Base-by-base conservation (phyloP, 2,329 filamentous ascomycete genomes). In the Alternaria sp. region DNA sequence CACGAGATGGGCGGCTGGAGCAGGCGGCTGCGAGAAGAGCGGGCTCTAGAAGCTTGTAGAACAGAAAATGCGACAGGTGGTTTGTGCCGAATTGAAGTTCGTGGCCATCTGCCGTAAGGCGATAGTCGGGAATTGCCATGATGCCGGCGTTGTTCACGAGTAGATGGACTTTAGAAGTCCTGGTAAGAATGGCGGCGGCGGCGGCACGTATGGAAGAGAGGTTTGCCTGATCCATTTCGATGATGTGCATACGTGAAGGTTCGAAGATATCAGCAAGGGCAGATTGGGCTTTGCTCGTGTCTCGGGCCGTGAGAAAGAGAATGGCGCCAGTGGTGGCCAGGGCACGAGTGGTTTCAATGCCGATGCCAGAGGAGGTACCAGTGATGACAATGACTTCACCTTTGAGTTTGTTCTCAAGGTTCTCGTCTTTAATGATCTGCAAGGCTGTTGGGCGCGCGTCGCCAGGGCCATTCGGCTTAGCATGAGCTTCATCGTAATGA, bases 141-240 rank as follows among this genome's bases (percentile, higher is more conserved):
- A 87, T 79, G 6, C 80, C 83, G 1, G 80, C 83, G 67, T 85
- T 85, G 70, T 74, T 79, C 60, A 85, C 75, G 15, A 86, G 68
- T 25, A 81, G 62, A 64, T 81, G 74, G 11, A 81, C 54, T 21
- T 69, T 67, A 19, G 53, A 43, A 51, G 60, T 69, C 47, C 62
- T 66, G 5, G 25, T 17, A 2, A 73, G 65, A 15, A 77, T 64
- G 1, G 67, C 64, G 5, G 66, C 30, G 6, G 71, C 73, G 17
- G 67, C 70, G 19, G 57, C 28, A 10, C 73, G 67, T 6, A 77
- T 70, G 50, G 59, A 66, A 25, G 49, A 62, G 13, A 76, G 62
- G 0, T 63, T 70, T 50, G 63, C 67, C 28, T 71, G 55, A 23
- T 76, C 67, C n/a, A 77, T 57, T 23, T 73, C 51, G 5, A 84